Conservation (phyloP, 768 basidiomycete species). For the Amanita jacksonii region DNA sequence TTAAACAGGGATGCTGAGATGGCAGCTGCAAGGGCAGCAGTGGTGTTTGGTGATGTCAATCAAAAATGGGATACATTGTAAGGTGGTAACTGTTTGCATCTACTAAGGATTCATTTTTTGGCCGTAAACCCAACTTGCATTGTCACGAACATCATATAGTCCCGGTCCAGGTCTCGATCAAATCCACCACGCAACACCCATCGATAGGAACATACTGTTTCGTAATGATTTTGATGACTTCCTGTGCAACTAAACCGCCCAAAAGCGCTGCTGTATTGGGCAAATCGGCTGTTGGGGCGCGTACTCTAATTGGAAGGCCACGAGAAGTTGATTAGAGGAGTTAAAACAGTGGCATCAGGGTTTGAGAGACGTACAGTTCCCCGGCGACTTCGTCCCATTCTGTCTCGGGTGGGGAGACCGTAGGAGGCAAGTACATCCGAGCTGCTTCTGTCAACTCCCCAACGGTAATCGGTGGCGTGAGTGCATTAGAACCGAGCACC, state of each 20-base stretch:
- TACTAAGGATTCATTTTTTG: too few relatives aligned
- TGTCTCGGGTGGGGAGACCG: slow-evolving; percentile 37
- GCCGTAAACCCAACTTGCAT: too few relatives aligned
- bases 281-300: slow-evolving; percentile 75
- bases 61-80: too few relatives aligned
- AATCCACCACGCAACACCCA: slow-evolving; percentile 77
- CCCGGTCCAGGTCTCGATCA: slow-evolving; percentile 74
- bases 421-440: slow-evolving; percentile 38
- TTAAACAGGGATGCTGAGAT: too few relatives aligned
- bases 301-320: too few relatives aligned
- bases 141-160: slow-evolving; percentile 15
- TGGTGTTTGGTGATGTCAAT: too few relatives aligned
- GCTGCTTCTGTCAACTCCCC: slow-evolving; percentile 47
- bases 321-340: slow-evolving; percentile 13
- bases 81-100: too few relatives aligned
- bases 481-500: slow-evolving; percentile 22
- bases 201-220: slow-evolving; percentile 90
- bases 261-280: slow-evolving; percentile 92
- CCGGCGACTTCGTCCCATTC: slow-evolving; percentile 53
- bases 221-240: slow-evolving; percentile 95
- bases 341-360: slow-evolving; percentile 4
- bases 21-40: too few relatives aligned
- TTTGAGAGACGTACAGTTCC: slow-evolving; percentile 58
- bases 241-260: slow-evolving; percentile 92
- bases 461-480: slow-evolving; percentile 15